phyloP scores from a whole-genome alignment of 106 monocot genomes.

The Phalaenopsis aphrodite region DNA sequence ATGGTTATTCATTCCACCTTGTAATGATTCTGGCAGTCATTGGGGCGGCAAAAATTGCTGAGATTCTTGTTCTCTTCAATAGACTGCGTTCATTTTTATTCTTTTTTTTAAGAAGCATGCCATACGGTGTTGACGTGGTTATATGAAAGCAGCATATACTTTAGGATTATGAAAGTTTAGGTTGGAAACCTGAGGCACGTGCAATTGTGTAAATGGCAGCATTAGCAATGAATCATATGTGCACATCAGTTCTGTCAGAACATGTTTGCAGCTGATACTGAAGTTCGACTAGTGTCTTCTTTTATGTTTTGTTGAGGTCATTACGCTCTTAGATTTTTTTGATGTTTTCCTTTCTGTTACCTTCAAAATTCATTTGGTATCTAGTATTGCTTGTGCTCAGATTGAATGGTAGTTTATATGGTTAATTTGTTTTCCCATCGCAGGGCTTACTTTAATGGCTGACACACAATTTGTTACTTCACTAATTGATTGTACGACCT shows the following conservation, averaged over 20 bases:
- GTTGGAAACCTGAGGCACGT: not conserved
- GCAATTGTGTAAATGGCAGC: not conserved
- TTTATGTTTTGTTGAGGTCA: not conserved
- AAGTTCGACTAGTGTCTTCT: not conserved
- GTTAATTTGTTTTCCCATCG: not conserved
- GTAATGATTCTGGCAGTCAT: not conserved
- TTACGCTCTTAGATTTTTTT: not conserved
- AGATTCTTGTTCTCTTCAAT: not conserved
- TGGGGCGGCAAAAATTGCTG: not conserved
- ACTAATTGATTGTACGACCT: constrained; percentile 65
- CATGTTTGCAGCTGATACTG: not conserved
- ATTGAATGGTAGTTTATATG: not conserved
- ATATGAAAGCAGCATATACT: not conserved
- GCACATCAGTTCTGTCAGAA: not conserved
- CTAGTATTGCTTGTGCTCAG: not conserved
- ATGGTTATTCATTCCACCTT: constrained; percentile 1
- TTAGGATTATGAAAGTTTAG: not conserved
- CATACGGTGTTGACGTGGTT: not conserved
- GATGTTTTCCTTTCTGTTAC: not conserved
- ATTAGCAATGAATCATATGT: not conserved
- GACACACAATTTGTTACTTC: constrained; percentile 51
- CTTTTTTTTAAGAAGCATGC: not conserved
- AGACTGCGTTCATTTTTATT: not conserved
- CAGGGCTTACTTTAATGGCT: constrained; percentile 44
- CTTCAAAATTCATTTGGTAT: not conserved